phyloP scores from a whole-genome alignment of 768 basidiomycete species.

The Paxillus involutus region DNA sequence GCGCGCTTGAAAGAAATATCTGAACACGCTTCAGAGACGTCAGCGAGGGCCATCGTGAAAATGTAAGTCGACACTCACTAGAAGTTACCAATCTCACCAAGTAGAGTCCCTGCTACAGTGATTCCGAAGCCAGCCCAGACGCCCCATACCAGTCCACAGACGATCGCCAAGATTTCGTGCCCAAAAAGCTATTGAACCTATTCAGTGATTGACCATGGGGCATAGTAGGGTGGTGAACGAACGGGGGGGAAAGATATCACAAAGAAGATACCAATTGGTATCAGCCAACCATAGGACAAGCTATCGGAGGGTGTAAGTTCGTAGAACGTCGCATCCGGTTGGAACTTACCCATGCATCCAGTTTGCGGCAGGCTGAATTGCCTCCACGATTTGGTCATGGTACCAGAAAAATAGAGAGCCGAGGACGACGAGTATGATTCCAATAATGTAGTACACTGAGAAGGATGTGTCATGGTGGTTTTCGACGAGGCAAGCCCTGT shows the following conservation, averaged over 20 bases:
- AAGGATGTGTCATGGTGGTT: neutral
- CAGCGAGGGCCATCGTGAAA: slow-evolving; percentile 1
- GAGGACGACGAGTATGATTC: slow-evolving; percentile 46
- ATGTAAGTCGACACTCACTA: slow-evolving; percentile 52
- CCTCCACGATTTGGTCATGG: slow-evolving; percentile 57
- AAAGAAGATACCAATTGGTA: slow-evolving; percentile 80
- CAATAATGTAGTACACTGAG: slow-evolving; percentile 49
- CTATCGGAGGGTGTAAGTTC: slow-evolving; percentile 31
- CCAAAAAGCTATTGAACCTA: slow-evolving; percentile 65
- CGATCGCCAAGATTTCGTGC: slow-evolving; percentile 86
- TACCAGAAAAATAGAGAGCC: slow-evolving; percentile 57
- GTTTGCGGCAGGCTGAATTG: slow-evolving; percentile 45
- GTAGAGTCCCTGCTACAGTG: slow-evolving; percentile 76
- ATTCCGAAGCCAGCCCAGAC: slow-evolving; percentile 86
- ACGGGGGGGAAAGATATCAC: slow-evolving; percentile 87
- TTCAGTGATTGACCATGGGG: slow-evolving; percentile 2
- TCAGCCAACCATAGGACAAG: slow-evolving; percentile 62
- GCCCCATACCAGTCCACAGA: slow-evolving; percentile 92
- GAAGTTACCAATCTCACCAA: slow-evolving; percentile 88
- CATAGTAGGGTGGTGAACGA: slow-evolving; percentile 16
- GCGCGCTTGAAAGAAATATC: slow-evolving; percentile 70
- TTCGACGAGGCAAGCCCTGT: too few relatives aligned
- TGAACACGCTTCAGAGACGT: slow-evolving; percentile 63
- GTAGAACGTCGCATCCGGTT: neutral
- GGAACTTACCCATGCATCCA: slow-evolving; percentile 42